Base-by-base conservation (phyloP, 2,329 filamentous ascomycete species). In the Colletotrichum salicis region DNA sequence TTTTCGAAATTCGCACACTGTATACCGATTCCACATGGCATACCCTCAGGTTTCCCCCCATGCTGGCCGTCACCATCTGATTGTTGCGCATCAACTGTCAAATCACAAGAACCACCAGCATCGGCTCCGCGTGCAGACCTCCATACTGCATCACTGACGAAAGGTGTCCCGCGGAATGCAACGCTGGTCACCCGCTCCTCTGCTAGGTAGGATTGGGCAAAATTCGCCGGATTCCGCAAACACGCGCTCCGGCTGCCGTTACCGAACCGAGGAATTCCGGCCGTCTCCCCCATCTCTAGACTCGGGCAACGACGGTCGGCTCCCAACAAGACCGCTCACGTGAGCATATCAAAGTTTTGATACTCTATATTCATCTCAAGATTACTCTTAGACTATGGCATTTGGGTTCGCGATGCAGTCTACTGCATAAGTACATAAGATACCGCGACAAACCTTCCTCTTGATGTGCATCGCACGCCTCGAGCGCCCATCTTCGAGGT, bases 221-320 rank as follows among this genome's bases (percentile, higher is more conserved):
- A 55, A 59, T 56, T 64, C 65, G 54, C 65, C 55, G 45, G 59
- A n/a, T 58, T 60, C n/a, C 33, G 24, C 59, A 63, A 45, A 45
- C 37, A 55, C 58, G 54, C 35, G 33, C 52, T 7, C 41, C 27
- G 15, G 56, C 5, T 22, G 45, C 65, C 55, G 57, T 35, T 35
- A 24, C 65, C 69, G 65, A 71, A 71, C 65, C 65, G 69, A 71
- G 69, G 58, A 64, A 60, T 60, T 69, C 55, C 69, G 64, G 48
- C 8, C 56, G 55, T 59, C 37, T 67, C 54, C 62, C 62, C 66
- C 41, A 27, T 51, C 27, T 55, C 33, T 35, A 60, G 55, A 12
- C 19, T 48, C 37, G 24, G 41, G 24, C 37, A 27, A 37, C 58
- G 35, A 33, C 59, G 58, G 41, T 35, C 29, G 13, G 60, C 60